A percentile compares a stretch with the other conserved stretches of the same genome.
Evolutionary conservation across 225 moss, liverwort and hornwort species (phyloP).

Genomic region (Marchantia polymorpha): DNA sequence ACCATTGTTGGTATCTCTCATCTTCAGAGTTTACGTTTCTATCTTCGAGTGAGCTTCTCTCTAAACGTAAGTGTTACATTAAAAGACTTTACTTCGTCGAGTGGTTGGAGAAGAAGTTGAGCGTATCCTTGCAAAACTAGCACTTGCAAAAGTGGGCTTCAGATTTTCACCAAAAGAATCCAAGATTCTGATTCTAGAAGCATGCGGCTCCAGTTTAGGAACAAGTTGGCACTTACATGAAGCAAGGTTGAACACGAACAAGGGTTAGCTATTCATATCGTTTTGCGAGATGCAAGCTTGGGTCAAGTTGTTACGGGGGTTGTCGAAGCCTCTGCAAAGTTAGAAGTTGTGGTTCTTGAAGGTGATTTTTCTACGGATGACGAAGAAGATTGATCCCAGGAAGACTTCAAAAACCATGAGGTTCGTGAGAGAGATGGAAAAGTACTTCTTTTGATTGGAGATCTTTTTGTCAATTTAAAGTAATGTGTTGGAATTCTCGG

Average conservation of each 20-base stretch:
- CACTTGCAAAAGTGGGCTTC: conserved; percentile 59
- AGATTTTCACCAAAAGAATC: conserved; percentile 39
- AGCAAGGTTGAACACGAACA: conserved; percentile 47
- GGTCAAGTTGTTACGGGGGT: conserved; percentile 38
- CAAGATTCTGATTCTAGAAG: conserved; percentile 29
- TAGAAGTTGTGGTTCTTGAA: conserved; percentile 45
- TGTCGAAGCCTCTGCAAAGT: conserved; percentile 28
- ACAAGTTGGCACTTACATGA: conserved; percentile 43
- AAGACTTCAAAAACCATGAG: conserved; percentile 42
- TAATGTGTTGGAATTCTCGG: conserved; percentile 42
- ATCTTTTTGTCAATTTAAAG: conserved; percentile 37
- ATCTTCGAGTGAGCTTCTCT: no score
- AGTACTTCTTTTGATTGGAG: conserved; percentile 41
- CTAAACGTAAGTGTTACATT: no score
- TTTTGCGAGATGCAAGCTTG: conserved; percentile 30
- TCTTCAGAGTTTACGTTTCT: no score
- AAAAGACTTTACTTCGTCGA: conserved; percentile 72
- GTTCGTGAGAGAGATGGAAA: conserved; percentile 45
- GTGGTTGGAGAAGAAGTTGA: conserved; percentile 88
- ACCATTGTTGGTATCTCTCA: no score
- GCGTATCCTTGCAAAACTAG: conserved; percentile 59
- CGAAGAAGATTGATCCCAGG: conserved; percentile 38
- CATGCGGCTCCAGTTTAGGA: conserved; percentile 43
- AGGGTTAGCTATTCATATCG: conserved; percentile 41
- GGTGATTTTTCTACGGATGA: conserved; percentile 46